phyloP scores from a whole-genome alignment of 805 yeast genomes.

The Pichia heedii region DNA sequence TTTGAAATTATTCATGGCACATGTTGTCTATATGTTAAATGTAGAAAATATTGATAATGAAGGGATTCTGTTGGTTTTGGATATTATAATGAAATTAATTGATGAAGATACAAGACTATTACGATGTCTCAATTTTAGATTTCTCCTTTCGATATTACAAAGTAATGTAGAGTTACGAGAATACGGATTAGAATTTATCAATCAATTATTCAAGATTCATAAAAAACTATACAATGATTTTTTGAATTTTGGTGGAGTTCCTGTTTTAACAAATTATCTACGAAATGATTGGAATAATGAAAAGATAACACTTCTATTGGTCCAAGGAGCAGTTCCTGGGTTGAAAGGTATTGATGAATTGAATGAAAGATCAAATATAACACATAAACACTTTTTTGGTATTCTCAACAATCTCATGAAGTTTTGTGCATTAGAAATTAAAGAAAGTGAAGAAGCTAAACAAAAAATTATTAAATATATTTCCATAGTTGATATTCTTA shows the following conservation, averaged over 20 bases:
- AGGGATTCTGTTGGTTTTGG: conserved; percentile 17
- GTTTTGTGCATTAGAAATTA: conserved; percentile 4
- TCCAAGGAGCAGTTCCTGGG: conserved; percentile 33
- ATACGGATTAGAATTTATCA: conserved; percentile 36
- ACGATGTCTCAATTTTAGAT: conserved; percentile 52
- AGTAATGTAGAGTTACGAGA: conserved; percentile 29
- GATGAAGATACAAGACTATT: conserved; percentile 33
- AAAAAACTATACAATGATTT: conserved; percentile 36
- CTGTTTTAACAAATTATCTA: conserved; percentile 36
- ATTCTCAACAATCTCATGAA: conserved; percentile 13
- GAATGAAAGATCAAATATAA: not conserved
- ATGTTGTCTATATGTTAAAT: conserved; percentile 39
- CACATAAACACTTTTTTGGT: conserved; percentile 27
- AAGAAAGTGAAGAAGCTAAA: not conserved
- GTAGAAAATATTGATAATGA: conserved; percentile 17
- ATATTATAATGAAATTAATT: conserved; percentile 32
- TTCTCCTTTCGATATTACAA: conserved; percentile 49
- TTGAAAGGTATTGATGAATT: not conserved
- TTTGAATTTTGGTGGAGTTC: conserved; percentile 46
- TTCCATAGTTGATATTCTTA: not conserved
- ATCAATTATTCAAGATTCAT: conserved; percentile 39
- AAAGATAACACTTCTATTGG: conserved; percentile 32
- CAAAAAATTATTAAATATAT: not conserved
- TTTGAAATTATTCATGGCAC: conserved; percentile 43
- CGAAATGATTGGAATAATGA: conserved; percentile 41